Percentiles rank a stretch among this genome's conserved stretches.
Evolutionary conservation across 2,329 filamentous ascomycete species (phyloP).

Genomic region (Trichoderma lentiforme): DNA sequence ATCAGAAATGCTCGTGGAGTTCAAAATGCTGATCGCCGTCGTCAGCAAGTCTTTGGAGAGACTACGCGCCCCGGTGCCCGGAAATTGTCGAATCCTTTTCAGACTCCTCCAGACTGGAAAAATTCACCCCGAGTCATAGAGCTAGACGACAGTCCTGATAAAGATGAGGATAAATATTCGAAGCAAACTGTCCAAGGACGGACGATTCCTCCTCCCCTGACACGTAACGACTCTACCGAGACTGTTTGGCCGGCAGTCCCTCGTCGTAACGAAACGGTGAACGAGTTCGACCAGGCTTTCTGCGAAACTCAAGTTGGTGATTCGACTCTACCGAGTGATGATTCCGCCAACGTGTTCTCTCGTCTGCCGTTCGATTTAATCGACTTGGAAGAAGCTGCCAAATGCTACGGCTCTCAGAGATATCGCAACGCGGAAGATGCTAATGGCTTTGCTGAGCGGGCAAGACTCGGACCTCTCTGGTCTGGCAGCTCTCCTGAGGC

Average conservation of each 20-base stretch:
- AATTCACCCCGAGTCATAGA: background rate
- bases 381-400: constrained; percentile 37
- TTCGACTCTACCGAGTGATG: background rate
- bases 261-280: constrained; percentile 5
- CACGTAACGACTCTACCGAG: constrained; percentile 6
- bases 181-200: background rate
- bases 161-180: background rate
- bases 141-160: background rate
- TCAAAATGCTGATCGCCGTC: background rate
- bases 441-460: constrained; percentile 27
- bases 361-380: constrained; percentile 37
- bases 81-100: constrained; percentile 29
- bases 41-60: background rate
- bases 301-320: constrained; percentile 11
- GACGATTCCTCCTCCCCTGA: background rate
- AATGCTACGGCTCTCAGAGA: constrained; percentile 14
- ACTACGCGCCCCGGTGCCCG: constrained; percentile 23
- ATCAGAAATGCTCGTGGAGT: background rate
- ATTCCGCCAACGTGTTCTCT: constrained; percentile 23
- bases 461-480: constrained; percentile 31
- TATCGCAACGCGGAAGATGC: background rate
- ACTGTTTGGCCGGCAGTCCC: constrained; percentile 6
- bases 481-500: constrained; percentile 21
- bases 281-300: constrained; percentile 14
- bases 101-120: constrained; percentile 12